Base-by-base conservation (phyloP, 352 stramenopile genomes). In the Globisporangium paddicum region DNA sequence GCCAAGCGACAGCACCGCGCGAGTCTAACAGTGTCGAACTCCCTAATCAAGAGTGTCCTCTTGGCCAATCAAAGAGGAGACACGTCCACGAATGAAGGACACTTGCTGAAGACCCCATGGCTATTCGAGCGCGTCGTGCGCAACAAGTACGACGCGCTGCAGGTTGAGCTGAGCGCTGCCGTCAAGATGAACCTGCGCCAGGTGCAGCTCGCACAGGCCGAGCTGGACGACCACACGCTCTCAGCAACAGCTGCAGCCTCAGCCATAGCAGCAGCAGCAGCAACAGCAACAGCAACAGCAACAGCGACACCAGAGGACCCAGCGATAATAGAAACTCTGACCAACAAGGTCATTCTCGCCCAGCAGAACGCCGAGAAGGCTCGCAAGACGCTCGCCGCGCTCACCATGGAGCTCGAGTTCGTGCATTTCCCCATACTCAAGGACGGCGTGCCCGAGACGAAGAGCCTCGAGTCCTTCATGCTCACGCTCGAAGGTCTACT, bases 81-180 rank as follows among this genome's bases (percentile, higher is more conserved):
- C 25, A 25, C 13, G 23, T 55, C 55, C 44, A 32, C 44, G 18
- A 23, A n/a, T 23, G 55, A 23, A 57, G 34, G 21, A 38, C 30
- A 38, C 34, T 37, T 28, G 11, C 21, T 35, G 5, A 48, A 51
- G 19, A 71, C 58, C 7, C 61, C 66, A 13, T 87, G 71, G 73
- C 63, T 66, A 47, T 86, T 77, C 61, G 79, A 87, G 44, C 66
- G 72, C 18, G 70, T 82, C 52, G 66, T 87, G 18, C 75, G 75
- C 5, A 59, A 34, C 32, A 85, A 80, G 38, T 76, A 86, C 44
- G 68, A 73, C 34, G 63, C 67, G 10, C 49, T 87, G 8, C 67
- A 67, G 2, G 47, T 50, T 18, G 79, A 86, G 25, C 50, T 87
- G 2, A 64, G 67, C 5, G 58, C 53, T 3, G 75, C 73, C 0